Conservation (phyloP, 2,329 filamentous ascomycete species). For the Aureobasidium zeae region DNA sequence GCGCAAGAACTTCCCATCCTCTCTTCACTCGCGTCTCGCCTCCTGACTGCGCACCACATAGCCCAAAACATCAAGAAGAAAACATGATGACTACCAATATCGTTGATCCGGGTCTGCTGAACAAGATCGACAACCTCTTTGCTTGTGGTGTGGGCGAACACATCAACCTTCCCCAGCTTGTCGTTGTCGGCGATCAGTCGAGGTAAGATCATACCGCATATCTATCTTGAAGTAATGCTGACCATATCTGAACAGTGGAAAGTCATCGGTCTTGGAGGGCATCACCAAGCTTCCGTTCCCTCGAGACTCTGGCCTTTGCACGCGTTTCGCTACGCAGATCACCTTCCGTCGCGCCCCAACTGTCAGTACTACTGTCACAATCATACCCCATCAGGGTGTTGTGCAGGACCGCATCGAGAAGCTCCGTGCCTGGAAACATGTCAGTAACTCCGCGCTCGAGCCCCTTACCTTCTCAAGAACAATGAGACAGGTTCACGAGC, state of each 20-base stretch:
- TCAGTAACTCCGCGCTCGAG: slow-evolving; percentile 20
- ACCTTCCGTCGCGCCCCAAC: slow-evolving; percentile 11
- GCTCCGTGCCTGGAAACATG: slow-evolving; percentile 22
- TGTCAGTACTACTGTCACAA: slow-evolving; percentile 20
- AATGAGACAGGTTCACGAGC: slow-evolving; percentile 22
- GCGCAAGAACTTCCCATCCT: too few relatives aligned
- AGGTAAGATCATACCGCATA: slow-evolving; percentile 22
- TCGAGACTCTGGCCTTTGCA: slow-evolving; percentile 44
- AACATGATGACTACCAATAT: not conserved
- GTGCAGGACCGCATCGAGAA: slow-evolving; percentile 25
- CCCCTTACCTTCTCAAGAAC: slow-evolving; percentile 19
- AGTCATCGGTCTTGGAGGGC: slow-evolving; percentile 54
- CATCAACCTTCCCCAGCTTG: slow-evolving; percentile 28
- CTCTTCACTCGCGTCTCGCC: too few relatives aligned
- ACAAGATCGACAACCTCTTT: slow-evolving; percentile 46
- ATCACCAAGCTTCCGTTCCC: slow-evolving; percentile 52
- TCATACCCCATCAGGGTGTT: slow-evolving; percentile 25
- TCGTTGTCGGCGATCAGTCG: slow-evolving; percentile 54
- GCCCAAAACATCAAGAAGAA: not conserved
- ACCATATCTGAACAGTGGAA: slow-evolving; percentile 33
- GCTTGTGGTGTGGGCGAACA: slow-evolving; percentile 35
- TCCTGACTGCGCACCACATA: too few relatives aligned
- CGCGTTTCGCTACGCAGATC: slow-evolving; percentile 28
- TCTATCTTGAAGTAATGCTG: not conserved
- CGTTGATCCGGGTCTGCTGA: slow-evolving; percentile 33